phyloP scores from a whole-genome alignment of 495 filamentous ascomycete species.

The Penicillium cosmopolitanum region DNA sequence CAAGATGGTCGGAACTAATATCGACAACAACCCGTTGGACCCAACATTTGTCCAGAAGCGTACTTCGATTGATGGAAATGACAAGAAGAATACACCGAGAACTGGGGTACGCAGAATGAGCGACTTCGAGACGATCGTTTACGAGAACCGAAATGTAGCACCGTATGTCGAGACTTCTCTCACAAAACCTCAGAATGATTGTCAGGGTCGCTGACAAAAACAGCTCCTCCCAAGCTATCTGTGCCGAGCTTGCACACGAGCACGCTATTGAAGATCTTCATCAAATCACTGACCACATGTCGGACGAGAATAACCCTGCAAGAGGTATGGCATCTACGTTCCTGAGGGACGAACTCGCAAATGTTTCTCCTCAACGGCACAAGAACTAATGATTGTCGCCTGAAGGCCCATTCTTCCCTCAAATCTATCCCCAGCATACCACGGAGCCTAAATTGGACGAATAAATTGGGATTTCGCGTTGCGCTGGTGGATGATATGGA shows the following conservation, averaged over 20 bases:
- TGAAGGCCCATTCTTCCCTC: slow-evolving; percentile 10
- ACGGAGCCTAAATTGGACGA: slow-evolving; percentile 3
- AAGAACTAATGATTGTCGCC: neutral
- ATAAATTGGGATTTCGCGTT: neutral
- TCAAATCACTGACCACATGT: slow-evolving; percentile 24
- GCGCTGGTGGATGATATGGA: neutral
- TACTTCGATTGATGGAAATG: slow-evolving; percentile 13
- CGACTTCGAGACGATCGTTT: slow-evolving; percentile 17
- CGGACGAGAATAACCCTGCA: slow-evolving; percentile 13
- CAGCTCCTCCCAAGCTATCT: slow-evolving; percentile 29
- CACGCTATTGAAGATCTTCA: slow-evolving; percentile 33
- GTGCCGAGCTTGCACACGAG: slow-evolving; percentile 31
- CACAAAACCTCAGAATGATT: neutral
- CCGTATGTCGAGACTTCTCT: slow-evolving; percentile 23
- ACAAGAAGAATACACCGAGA: neutral
- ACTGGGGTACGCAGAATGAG: slow-evolving; percentile 13
- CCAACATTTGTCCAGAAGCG: slow-evolving; percentile 22
- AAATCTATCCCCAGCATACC: slow-evolving; percentile 10
- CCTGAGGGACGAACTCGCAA: no score
- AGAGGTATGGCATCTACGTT: slow-evolving; percentile 7
- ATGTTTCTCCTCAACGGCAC: neutral
- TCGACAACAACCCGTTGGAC: slow-evolving; percentile 26
- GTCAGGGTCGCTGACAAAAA: neutral
- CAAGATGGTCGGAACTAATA: slow-evolving; percentile 26
- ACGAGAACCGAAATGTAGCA: slow-evolving; percentile 24